A percentile compares a stretch with the other conserved stretches of the same genome.
Evolutionary conservation across 2,329 filamentous ascomycete species (phyloP).

Genomic region (Fusarium musae): DNA sequence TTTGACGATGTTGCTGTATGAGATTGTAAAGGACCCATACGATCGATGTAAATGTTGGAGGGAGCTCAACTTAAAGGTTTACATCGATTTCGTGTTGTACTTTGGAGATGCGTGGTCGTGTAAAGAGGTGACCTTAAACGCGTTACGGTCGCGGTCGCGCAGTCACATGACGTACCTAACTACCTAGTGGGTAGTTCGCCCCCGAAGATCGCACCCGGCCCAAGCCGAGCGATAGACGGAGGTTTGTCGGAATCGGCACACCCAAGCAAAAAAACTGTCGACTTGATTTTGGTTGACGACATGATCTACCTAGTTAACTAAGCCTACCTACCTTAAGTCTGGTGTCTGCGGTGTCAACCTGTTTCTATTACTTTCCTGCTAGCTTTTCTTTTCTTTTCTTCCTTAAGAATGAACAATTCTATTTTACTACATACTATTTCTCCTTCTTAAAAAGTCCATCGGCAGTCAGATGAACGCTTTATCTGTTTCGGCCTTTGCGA

Average conservation of each 20-base stretch:
- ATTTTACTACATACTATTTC: conserved; percentile 7
- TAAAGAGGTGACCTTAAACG: conserved; percentile 38
- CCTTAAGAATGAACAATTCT: conserved; percentile 39
- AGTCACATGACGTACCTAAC: conserved; percentile 45
- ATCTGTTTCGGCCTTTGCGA: conserved; percentile 52
- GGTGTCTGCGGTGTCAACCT: not conserved
- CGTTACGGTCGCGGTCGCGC: conserved; percentile 43
- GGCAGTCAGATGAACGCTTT: conserved; percentile 55
- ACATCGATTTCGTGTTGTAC: conserved; percentile 1
- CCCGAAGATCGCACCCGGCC: conserved; percentile 38
- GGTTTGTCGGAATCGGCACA: conserved; percentile 44
- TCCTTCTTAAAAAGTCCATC: conserved; percentile 25
- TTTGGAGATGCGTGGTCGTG: conserved; percentile 25
- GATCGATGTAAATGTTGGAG: not conserved
- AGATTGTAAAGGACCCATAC: not conserved
- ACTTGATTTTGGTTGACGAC: conserved; percentile 38
- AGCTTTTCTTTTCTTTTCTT: conserved; percentile 7
- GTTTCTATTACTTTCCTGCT: conserved; percentile 5
- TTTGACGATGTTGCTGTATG: conserved; percentile 52
- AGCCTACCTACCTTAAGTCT: conserved; percentile 11
- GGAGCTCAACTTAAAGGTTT: not conserved
- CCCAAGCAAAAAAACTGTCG: conserved; percentile 42
- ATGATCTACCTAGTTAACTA: conserved; percentile 32
- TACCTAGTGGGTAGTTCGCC: conserved; percentile 20
- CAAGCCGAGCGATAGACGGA: conserved; percentile 42